Evolutionary conservation across 2,329 filamentous ascomycete genomes (phyloP), one percentile per base, ranked within the genome.

Genomic region (Ceratocystis diversiconidia): DNA sequence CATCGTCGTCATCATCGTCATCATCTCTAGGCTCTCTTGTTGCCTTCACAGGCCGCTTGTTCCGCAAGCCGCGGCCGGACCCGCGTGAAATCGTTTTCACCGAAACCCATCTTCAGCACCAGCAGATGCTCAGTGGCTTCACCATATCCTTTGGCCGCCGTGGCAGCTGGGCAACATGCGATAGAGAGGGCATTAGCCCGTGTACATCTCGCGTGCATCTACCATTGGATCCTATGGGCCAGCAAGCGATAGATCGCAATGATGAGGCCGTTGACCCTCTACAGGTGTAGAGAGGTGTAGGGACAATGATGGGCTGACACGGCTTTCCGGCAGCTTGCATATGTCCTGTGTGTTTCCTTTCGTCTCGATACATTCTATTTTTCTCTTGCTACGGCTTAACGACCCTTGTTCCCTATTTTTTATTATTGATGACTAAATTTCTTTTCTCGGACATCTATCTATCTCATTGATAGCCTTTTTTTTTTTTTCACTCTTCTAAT

Each of bases 1-100:
- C 61, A 5, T 55, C 65, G 5, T 46, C 50, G 30, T 63, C 46
- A 1, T 64, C 62, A 25, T 64, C 63, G 25, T 59, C 48, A 15
- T 65, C 59, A 25, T 64, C 63, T 41, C 25, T 65, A 6, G 63
- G 52, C 57, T 64, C 60, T 28, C 46, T 65, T 22, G 57, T 63
- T 41, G 32, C 60, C 50, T 57, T 55, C 25, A 62, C 61, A 25
- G 50, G 61, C 61, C 61, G 65, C 30, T 30, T 57, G 8, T 63
- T 62, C 65, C 65, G 65, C 65, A 66, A 62, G 48, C 41, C 60
- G 36, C 60, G 65, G 19, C 10, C 65, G 17, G 77, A 80, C 69
- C 77, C 78, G 5, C 76, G 76, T 72, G 76, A 79, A 71, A 73
- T 75, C 69, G 76, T 77, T 30, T 73, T 79, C 62, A 79, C 76